Percentiles rank a stretch among this genome's conserved stretches.
These are phyloP conservation scores for Paradendryphiella salina DNA, from an alignment of 2,329 filamentous ascomycete genomes.

Conservation along the genomic window DNA sequence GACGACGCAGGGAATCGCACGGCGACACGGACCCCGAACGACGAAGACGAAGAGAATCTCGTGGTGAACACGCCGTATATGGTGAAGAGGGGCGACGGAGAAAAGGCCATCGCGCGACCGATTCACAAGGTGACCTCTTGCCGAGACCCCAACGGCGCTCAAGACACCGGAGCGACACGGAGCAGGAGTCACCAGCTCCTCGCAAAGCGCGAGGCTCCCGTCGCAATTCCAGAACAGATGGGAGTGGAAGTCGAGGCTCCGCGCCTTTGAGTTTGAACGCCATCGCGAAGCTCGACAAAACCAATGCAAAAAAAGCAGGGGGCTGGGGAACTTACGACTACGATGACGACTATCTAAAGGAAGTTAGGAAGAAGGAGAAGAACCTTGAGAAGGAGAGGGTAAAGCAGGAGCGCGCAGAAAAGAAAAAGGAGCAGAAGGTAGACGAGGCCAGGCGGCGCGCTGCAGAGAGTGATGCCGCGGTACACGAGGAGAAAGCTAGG, in stretches of 20 bases:
- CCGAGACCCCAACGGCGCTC: conserved; percentile 28
- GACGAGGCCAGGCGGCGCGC: conserved; percentile 34
- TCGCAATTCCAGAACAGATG: conserved; percentile 30
- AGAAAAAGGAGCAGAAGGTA: conserved; percentile 49
- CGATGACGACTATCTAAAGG: conserved; percentile 45
- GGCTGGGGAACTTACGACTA: conserved; percentile 49
- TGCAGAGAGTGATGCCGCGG: conserved; percentile 26
- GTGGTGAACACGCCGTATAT: conserved; percentile 22
- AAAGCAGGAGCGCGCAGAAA: conserved; percentile 36
- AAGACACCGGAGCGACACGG: conserved; percentile 37
- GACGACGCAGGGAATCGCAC: conserved; percentile 35
- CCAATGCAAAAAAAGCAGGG: conserved; percentile 59
- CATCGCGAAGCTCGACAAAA: conserved; percentile 66
- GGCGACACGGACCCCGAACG: conserved; percentile 31
- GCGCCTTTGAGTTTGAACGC: conserved; percentile 58
- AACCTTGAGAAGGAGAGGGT: conserved; percentile 40
- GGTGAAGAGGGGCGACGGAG: conserved; percentile 38
- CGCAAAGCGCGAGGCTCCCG: conserved; percentile 25
- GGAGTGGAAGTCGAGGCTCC: conserved; percentile 31
- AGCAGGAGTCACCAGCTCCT: conserved; percentile 34
- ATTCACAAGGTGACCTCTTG: conserved; percentile 46
- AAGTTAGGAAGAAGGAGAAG: conserved; percentile 45
- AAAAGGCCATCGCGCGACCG: conserved; percentile 46
- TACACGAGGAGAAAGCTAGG: conserved; percentile 28
- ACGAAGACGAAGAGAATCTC: conserved; percentile 24